Evolutionary conservation across 257 asterid species (phyloP).

Genomic region (Anisodus acutangulus): DNA sequence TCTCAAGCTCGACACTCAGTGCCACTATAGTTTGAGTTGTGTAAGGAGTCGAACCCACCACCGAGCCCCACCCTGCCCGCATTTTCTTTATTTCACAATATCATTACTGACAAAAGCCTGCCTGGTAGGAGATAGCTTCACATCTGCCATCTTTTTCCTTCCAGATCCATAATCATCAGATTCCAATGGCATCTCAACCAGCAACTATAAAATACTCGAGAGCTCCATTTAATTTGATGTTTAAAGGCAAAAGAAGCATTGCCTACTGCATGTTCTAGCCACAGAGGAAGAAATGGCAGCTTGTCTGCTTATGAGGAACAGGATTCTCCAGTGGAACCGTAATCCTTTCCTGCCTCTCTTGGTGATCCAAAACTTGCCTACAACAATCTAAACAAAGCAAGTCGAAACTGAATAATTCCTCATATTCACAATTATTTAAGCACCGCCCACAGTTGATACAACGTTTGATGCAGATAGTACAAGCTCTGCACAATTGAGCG

Average conservation of each 20-base stretch:
- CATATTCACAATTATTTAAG: slow-evolving; percentile 54
- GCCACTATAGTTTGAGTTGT: neutral
- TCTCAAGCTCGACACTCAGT: neutral
- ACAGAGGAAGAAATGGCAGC: slow-evolving; percentile 46
- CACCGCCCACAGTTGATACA: slow-evolving; percentile 79
- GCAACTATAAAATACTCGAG: neutral
- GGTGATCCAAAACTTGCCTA: slow-evolving; percentile 38
- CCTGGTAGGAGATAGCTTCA: neutral
- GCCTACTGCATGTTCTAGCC: slow-evolving; percentile 39
- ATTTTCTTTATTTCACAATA: neutral
- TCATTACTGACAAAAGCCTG: neutral
- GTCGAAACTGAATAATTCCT: slow-evolving; percentile 62
- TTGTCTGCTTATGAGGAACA: slow-evolving; percentile 29
- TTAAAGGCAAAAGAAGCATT: neutral
- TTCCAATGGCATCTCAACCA: slow-evolving; percentile 8
- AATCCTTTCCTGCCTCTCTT: slow-evolving; percentile 35
- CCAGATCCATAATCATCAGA: neutral
- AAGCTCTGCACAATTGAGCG: slow-evolving; percentile 61
- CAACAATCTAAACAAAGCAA: slow-evolving; percentile 55
- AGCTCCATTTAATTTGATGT: neutral
- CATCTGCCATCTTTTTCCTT: neutral
- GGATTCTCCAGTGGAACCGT: slow-evolving; percentile 20
- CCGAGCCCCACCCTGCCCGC: neutral
- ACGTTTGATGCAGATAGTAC: slow-evolving; percentile 68
- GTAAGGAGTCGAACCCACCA: slow-evolving; percentile 1